A percentile compares a stretch with the other conserved stretches of the same genome.
Evolutionary conservation across 306 rosid species (phyloP).

Genomic region (Delonix regia): DNA sequence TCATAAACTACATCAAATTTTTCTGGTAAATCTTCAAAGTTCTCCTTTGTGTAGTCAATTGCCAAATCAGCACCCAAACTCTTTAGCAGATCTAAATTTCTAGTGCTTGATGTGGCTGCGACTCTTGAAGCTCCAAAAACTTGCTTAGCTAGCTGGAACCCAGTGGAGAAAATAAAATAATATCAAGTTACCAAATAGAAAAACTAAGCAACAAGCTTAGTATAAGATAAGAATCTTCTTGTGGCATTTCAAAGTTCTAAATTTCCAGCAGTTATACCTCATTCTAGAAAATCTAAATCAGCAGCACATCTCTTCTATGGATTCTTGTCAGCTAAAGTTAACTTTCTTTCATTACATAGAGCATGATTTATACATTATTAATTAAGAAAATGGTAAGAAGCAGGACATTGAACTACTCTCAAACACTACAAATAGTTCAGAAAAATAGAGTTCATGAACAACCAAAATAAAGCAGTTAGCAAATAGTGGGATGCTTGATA

Average conservation of each 20-base stretch:
- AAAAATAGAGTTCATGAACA: not conserved
- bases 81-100: conserved; percentile 76
- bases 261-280: too few relatives aligned
- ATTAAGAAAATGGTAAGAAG: not conserved
- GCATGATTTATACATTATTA: not conserved
- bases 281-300: not conserved
- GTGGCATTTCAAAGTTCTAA: not conserved
- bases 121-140: conserved; percentile 93
- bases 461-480: not conserved
- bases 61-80: conserved; percentile 90
- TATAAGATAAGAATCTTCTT: not conserved
- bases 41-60: conserved; percentile 88
- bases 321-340: not conserved
- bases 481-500: not conserved
- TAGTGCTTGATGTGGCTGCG: conserved; percentile 88
- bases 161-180: not conserved
- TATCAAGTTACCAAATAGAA: not conserved
- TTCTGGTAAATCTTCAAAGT: conserved; percentile 80
- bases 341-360: not conserved
- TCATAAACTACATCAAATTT: conserved; percentile 89
- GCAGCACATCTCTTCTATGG: not conserved
- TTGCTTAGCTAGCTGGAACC: conserved; percentile 78
- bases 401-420: not conserved
- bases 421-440: not conserved
- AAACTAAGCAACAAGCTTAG: not conserved